Percentiles rank a stretch among this genome's conserved stretches.
These are phyloP conservation scores for Sporothrix dimorphospora DNA, from an alignment of 2,329 filamentous ascomycete species.

Conservation along the genomic window DNA sequence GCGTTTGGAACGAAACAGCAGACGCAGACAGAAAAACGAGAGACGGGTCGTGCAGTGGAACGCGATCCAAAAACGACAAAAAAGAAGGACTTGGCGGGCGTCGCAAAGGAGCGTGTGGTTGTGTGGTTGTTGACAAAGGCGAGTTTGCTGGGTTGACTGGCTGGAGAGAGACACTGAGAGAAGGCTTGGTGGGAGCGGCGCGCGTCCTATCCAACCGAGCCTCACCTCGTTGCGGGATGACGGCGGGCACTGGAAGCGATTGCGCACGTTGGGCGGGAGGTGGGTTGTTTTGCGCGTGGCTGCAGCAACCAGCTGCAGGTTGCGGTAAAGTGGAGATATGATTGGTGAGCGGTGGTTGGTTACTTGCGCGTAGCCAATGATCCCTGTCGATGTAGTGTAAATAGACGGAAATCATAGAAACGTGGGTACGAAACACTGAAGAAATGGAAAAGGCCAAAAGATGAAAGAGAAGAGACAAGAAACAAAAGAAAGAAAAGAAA, in stretches of 20 bases:
- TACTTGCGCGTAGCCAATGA: constrained; percentile 7
- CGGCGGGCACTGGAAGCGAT: neutral
- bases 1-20: neutral
- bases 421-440: neutral
- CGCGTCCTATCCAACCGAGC: neutral
- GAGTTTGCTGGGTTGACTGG: neutral
- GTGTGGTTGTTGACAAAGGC: constrained; percentile 9
- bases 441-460: neutral
- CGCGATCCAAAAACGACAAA: neutral
- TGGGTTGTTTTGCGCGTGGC: constrained; percentile 10
- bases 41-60: neutral
- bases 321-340: constrained; percentile 5
- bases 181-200: neutral
- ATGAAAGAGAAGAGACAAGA: neutral
- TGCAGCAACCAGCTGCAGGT: constrained; percentile 18
- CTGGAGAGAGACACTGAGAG: neutral
- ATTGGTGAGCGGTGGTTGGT: constrained; percentile 19
- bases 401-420: neutral
- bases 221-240: constrained; percentile 2
- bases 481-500: neutral
- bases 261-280: neutral
- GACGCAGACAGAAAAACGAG: neutral
- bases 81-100: neutral
- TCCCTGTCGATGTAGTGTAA: constrained; percentile 14
- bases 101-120: neutral